These are phyloP conservation scores for Serpula lacrymans DNA, from an alignment of 768 basidiomycete genomes.

Conservation along the genomic window DNA sequence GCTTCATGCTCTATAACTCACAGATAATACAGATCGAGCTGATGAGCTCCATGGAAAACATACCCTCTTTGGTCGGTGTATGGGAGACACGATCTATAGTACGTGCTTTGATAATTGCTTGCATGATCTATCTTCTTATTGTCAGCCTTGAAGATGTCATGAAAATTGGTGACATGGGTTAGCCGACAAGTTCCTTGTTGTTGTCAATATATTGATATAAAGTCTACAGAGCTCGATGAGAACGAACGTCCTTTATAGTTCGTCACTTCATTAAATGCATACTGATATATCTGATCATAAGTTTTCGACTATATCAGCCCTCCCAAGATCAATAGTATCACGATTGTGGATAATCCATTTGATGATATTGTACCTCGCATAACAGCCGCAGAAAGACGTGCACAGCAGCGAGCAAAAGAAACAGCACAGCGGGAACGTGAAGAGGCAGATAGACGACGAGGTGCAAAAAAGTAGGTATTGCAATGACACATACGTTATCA, in stretches of 20 bases:
- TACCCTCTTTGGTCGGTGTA: constrained; percentile 87
- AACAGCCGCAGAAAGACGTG: constrained; percentile 87
- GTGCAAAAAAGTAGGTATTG: constrained; percentile 79
- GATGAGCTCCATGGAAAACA: constrained; percentile 94
- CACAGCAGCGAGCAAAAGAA: constrained; percentile 78
- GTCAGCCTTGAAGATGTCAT: constrained; percentile 71
- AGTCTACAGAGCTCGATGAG: constrained; percentile 59
- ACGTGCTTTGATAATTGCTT: constrained; percentile 25
- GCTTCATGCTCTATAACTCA: constrained; percentile 3
- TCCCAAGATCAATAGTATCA: constrained; percentile 83
- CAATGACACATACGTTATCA: neutral
- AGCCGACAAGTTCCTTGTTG: constrained; percentile 24
- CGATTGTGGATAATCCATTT: constrained; percentile 91
- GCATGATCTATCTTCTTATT: neutral
- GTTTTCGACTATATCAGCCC: constrained; percentile 48
- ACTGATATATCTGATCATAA: constrained; percentile 2
- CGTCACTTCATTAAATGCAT: constrained; percentile 21
- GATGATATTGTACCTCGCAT: constrained; percentile 94
- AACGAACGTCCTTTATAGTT: constrained; percentile 82
- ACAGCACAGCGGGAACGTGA: constrained; percentile 75
- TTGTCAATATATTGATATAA: too few relatives aligned
- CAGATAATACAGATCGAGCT: constrained; percentile 60
- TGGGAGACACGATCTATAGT: constrained; percentile 92
- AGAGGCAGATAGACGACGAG: constrained; percentile 63
- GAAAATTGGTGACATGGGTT: constrained; percentile 90